Evolutionary conservation across 495 filamentous ascomycete species (phyloP).

Genomic region (Pyronema omphalodes): DNA sequence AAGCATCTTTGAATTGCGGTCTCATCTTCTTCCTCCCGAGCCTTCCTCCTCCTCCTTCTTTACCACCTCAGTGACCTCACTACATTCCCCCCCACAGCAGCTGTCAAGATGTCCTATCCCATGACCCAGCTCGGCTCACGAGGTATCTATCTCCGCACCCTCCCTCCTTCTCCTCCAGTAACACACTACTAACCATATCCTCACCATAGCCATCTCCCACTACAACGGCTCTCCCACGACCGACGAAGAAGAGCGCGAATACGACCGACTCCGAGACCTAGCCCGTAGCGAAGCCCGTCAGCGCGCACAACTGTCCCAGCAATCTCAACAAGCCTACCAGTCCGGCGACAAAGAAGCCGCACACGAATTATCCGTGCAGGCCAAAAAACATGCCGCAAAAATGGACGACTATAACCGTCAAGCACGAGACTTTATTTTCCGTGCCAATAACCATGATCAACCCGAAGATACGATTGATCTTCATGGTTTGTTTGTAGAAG

Average conservation of each 20-base stretch:
- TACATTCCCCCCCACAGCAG: not conserved
- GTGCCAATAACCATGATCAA: slow-evolving; percentile 62
- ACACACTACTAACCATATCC: not conserved
- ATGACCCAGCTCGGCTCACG: slow-evolving; percentile 44
- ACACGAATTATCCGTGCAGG: slow-evolving; percentile 64
- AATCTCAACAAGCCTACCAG: slow-evolving; percentile 65
- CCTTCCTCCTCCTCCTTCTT: no score
- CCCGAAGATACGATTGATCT: slow-evolving; percentile 70
- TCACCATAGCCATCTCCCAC: slow-evolving; percentile 44
- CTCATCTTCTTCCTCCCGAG: no score
- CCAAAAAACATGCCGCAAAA: slow-evolving; percentile 58
- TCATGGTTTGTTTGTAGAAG: slow-evolving; percentile 82
- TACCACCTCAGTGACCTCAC: no score
- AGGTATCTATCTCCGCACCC: slow-evolving; percentile 28
- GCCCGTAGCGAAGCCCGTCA: slow-evolving; percentile 62
- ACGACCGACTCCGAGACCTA: slow-evolving; percentile 73
- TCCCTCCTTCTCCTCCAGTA: slow-evolving; percentile 6
- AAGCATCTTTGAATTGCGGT: no score
- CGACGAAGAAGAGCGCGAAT: slow-evolving; percentile 58
- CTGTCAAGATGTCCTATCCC: slow-evolving; percentile 38
- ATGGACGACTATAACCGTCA: slow-evolving; percentile 73
- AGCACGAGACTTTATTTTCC: slow-evolving; percentile 85
- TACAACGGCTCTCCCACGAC: slow-evolving; percentile 34
- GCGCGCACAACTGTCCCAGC: slow-evolving; percentile 53
- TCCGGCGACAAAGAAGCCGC: slow-evolving; percentile 61